Conservation (phyloP, 2,329 filamentous ascomycete genomes). For the Dactylellina leptospora region DNA sequence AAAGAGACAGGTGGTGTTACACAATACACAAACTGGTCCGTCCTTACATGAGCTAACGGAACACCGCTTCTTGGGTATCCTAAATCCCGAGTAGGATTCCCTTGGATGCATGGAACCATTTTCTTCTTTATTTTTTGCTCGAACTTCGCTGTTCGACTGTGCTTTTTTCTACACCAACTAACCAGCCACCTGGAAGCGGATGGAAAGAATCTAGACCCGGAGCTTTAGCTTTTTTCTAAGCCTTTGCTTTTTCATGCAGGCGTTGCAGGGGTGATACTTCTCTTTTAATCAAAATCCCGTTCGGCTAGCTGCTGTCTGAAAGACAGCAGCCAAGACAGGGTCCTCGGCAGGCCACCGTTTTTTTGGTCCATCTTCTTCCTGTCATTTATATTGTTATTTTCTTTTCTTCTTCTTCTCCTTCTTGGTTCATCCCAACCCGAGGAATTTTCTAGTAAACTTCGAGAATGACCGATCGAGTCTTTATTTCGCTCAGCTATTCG, state of each 20-base stretch:
- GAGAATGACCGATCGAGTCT: not conserved
- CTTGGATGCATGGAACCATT: conserved; percentile 20
- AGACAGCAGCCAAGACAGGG: conserved; percentile 50
- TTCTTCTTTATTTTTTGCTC: conserved; percentile 3
- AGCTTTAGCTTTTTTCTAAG: not conserved
- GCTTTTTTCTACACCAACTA: not conserved
- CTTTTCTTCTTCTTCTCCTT: conserved; percentile 1
- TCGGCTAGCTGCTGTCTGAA: conserved; percentile 45
- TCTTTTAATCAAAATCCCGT: conserved; percentile 45
- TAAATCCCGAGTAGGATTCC: conserved; percentile 38
- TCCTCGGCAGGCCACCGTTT: conserved; percentile 49
- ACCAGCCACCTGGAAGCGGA: conserved; percentile 48
- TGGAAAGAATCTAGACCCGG: conserved; percentile 46
- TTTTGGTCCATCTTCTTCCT: conserved; percentile 11
- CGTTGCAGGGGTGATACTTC: conserved; percentile 33
- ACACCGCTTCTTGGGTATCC: conserved; percentile 10
- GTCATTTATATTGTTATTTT: conserved; percentile 13
- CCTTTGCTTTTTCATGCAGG: conserved; percentile 42
- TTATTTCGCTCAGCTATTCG: not conserved
- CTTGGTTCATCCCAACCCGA: conserved; percentile 3
- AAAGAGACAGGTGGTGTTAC: conserved; percentile 23
- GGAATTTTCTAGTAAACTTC: conserved; percentile 9
- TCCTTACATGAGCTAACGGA: conserved; percentile 6
- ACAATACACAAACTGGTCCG: conserved; percentile 23
- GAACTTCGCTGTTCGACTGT: not conserved